These are phyloP conservation scores for Gryganskiella cystojenkinii DNA, from an alignment of 192 early-diverging fungal genomes.

Conservation along the genomic window DNA sequence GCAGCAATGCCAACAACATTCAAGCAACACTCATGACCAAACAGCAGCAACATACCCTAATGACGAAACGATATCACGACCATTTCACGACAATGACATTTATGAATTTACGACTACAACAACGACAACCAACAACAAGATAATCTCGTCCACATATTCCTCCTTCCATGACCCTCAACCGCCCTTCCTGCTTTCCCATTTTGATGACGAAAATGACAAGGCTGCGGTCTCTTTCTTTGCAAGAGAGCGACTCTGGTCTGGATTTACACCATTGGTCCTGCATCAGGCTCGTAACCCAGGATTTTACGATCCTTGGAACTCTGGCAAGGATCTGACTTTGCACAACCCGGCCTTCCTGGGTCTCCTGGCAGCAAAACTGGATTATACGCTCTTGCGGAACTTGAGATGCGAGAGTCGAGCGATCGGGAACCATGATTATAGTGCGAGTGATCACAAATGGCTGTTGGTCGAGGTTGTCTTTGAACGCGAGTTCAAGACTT, in stretches of 20 bases:
- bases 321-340: constrained; percentile 70
- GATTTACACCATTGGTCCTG: constrained; percentile 57
- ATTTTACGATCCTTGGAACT: constrained; percentile 79
- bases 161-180: constrained; percentile 38
- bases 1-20: background rate
- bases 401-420: constrained; percentile 59
- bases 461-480: constrained; percentile 66
- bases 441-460: constrained; percentile 78
- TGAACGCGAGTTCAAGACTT: constrained; percentile 32
- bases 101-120: constrained; percentile 6
- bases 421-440: constrained; percentile 74
- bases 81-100: background rate
- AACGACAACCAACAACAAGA: constrained; percentile 1
- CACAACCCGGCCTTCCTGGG: constrained; percentile 70
- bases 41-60: constrained; percentile 20
- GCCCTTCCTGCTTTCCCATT: constrained; percentile 33
- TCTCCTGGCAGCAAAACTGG: constrained; percentile 76
- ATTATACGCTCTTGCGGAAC: constrained; percentile 75
- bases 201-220: background rate
- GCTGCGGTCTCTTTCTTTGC: too few species aligned
- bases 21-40: constrained; percentile 4
- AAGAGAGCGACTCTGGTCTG: constrained; percentile 46
- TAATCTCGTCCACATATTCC: background rate
- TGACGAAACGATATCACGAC: constrained; percentile 19
- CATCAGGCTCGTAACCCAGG: constrained; percentile 73